Percentiles rank a stretch among this genome's conserved stretches.
Evolutionary conservation across 148 eudicot genomes (phyloP).

Genomic region (Chenopodium suecicum): DNA sequence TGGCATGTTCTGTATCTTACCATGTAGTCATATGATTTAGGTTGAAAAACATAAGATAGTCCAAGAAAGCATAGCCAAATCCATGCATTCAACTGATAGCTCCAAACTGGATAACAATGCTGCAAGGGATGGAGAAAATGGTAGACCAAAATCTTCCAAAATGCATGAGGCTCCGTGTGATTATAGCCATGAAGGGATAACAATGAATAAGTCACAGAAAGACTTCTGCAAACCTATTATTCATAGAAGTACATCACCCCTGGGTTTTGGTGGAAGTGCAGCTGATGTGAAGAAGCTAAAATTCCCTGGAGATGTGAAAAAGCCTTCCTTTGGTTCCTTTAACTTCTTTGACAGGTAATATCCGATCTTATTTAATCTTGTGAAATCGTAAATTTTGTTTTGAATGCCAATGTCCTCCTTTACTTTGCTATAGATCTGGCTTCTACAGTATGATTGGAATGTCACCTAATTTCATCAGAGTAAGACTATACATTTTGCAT

Average conservation of each 20-base stretch:
- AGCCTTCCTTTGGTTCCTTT: constrained; percentile 46
- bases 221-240: constrained; percentile 21
- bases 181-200: constrained; percentile 24
- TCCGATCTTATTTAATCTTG: background rate
- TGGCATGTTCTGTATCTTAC: constrained; percentile 10
- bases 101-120: constrained; percentile 25
- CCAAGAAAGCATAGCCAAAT: constrained; percentile 49
- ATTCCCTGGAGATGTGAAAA: constrained; percentile 45
- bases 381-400: background rate
- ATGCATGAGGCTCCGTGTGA: constrained; percentile 27
- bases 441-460: background rate
- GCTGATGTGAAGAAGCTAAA: constrained; percentile 33
- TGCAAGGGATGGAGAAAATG: constrained; percentile 29
- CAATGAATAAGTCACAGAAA: constrained; percentile 25
- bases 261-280: constrained; percentile 29
- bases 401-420: background rate
- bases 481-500: background rate
- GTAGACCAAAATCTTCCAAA: constrained; percentile 27
- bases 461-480: background rate
- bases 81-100: constrained; percentile 27
- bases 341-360: constrained; percentile 86
- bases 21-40: constrained; percentile 35
- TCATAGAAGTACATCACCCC: constrained; percentile 28
- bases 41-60: constrained; percentile 91
- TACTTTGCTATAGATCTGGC: background rate